Percentiles rank a stretch among this genome's conserved stretches.
Conservation (phyloP, 2,329 filamentous ascomycete genomes). For the Aspergillus cejpii region DNA sequence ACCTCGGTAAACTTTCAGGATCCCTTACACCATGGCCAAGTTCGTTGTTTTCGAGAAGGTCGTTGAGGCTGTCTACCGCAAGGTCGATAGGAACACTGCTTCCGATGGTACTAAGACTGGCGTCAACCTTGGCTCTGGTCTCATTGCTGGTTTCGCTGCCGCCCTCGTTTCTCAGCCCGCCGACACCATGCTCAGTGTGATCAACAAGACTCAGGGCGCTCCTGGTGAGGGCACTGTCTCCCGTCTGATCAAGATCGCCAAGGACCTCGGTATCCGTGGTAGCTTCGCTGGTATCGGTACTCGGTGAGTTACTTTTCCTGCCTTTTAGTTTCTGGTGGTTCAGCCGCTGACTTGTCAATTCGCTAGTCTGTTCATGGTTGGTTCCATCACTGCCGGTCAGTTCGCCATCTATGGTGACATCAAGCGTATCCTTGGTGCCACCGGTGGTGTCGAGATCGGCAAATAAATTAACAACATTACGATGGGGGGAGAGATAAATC, state of each 20-base stretch:
- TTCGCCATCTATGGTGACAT: slow-evolving; percentile 82
- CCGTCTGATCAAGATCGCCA: slow-evolving; percentile 80
- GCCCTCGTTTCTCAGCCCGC: slow-evolving; percentile 82
- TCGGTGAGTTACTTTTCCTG: slow-evolving; percentile 38
- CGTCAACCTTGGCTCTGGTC: slow-evolving; percentile 78
- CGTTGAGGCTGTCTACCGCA: slow-evolving; percentile 62
- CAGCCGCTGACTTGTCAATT: background rate
- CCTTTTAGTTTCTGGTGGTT: background rate
- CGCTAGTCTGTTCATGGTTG: slow-evolving; percentile 41
- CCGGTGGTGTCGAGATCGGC: slow-evolving; percentile 67
- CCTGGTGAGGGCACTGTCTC: slow-evolving; percentile 76
- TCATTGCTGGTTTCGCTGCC: slow-evolving; percentile 80
- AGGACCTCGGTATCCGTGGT: slow-evolving; percentile 74
- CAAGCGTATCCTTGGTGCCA: slow-evolving; percentile 63
- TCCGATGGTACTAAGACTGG: slow-evolving; percentile 65
- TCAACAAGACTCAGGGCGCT: slow-evolving; percentile 88
- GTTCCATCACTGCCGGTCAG: slow-evolving; percentile 70
- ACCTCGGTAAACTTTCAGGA: slow-evolving; percentile 45
- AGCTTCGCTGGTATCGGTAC: slow-evolving; percentile 76
- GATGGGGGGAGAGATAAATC: no score
- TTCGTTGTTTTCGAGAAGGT: slow-evolving; percentile 93
- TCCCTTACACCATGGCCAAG: slow-evolving; percentile 92
- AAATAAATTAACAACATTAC: slow-evolving; percentile 32
- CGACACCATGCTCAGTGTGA: slow-evolving; percentile 91
- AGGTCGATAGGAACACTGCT: slow-evolving; percentile 63